phyloP scores from a whole-genome alignment of 768 basidiomycete species.

The Boletus eberwhitei region DNA sequence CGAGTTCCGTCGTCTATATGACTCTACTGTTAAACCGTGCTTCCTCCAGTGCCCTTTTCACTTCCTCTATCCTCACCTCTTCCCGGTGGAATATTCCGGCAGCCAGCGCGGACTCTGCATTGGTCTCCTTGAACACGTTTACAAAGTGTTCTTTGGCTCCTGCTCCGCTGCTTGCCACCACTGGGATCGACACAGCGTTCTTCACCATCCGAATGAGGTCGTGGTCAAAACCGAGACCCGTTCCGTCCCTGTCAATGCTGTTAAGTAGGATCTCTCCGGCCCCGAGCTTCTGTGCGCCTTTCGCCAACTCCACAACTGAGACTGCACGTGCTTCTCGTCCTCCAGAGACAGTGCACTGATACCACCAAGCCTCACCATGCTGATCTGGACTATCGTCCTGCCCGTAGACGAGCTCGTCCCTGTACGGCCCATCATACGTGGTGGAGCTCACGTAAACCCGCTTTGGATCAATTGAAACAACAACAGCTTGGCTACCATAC shows the following conservation, averaged over 20 bases:
- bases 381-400: conserved; percentile 48
- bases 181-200: conserved; percentile 77
- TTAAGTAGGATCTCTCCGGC: conserved; percentile 96
- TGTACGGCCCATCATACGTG: conserved; percentile 67
- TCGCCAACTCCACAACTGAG: conserved; percentile 87
- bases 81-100: conserved; percentile 96
- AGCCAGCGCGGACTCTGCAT: conserved; percentile 87
- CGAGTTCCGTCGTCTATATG: conserved; percentile 3
- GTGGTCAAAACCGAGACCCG: conserved; percentile 87
- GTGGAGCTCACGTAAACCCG: conserved; percentile 71
- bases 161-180: conserved; percentile 94
- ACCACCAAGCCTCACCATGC: conserved; percentile 89
- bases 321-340: conserved; percentile 81
- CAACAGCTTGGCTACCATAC: conserved; percentile 96
- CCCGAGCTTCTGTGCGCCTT: conserved; percentile 85
- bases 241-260: conserved; percentile 95
- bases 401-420: conserved; percentile 53
- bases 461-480: conserved; percentile 94
- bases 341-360: conserved; percentile 95
- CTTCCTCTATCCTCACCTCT: conserved; percentile 79
- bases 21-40: conserved; percentile 50
- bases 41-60: conserved; percentile 57
- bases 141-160: conserved; percentile 80
- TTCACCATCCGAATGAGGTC: conserved; percentile 78
- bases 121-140: conserved; percentile 78